phyloP scores from a whole-genome alignment of 2,329 filamentous ascomycete species.

The Mollisia scopiformis region DNA sequence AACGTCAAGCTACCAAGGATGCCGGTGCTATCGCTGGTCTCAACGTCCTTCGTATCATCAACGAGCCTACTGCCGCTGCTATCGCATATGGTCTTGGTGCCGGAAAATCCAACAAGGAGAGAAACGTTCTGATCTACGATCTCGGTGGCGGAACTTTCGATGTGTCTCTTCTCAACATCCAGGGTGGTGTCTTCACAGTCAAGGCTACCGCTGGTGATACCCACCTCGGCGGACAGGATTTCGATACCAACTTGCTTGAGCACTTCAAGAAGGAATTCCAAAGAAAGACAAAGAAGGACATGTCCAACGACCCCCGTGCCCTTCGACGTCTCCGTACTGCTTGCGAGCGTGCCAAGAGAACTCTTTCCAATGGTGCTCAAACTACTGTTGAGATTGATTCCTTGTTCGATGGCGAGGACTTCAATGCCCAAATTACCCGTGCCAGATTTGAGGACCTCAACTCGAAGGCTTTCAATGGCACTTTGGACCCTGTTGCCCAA shows the following conservation, averaged over 20 bases:
- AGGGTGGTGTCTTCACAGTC: constrained; percentile 99
- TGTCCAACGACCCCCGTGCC: constrained; percentile 84
- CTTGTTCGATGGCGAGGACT: constrained; percentile 96
- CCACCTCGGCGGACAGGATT: constrained; percentile 93
- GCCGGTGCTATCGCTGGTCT: constrained; percentile 96
- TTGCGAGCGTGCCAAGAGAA: constrained; percentile 99
- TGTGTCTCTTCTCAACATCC: constrained; percentile 98
- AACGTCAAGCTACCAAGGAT: constrained; percentile 99
- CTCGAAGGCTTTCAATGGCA: constrained; percentile 91
- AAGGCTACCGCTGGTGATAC: constrained; percentile 98
- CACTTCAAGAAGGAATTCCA: constrained; percentile 97
- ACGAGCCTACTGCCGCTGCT: constrained; percentile 97
- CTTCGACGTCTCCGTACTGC: constrained; percentile 95
- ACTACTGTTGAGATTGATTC: constrained; percentile 99
- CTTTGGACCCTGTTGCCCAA: constrained; percentile 92
- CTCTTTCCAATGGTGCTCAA: constrained; percentile 94
- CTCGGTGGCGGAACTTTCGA: constrained; percentile 99
- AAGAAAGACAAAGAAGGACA: constrained; percentile 76
- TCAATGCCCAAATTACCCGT: constrained; percentile 96
- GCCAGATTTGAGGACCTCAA: constrained; percentile 99
- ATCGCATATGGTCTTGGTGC: constrained; percentile 97
- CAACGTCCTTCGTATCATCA: constrained; percentile 99
- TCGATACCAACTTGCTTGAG: constrained; percentile 93
- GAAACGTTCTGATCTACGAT: constrained; percentile 99
- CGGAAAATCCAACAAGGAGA: constrained; percentile 96